Evolutionary conservation across 257 asterid species (phyloP).

Genomic region (Cordia subcordata): DNA sequence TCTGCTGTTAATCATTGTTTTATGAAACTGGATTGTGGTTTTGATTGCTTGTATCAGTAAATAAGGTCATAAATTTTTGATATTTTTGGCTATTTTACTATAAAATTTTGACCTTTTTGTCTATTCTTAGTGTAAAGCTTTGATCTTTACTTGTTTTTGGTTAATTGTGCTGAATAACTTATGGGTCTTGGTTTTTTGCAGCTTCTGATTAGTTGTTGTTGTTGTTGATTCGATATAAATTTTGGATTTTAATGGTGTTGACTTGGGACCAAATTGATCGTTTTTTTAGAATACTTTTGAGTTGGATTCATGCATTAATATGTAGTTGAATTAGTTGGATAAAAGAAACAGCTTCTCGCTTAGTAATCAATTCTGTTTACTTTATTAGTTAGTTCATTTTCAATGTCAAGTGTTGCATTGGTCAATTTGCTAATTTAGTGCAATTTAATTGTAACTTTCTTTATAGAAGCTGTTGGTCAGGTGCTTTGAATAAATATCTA

Average conservation of each 20-base stretch:
- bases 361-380: not conserved
- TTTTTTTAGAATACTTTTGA: not conserved
- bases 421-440: not conserved
- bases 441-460: not conserved
- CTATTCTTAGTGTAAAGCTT: slow-evolving; percentile 2
- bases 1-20: slow-evolving; percentile 1
- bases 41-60: not conserved
- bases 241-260: slow-evolving; percentile 7
- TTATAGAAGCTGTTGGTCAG: not conserved
- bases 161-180: not conserved
- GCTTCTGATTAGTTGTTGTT: not conserved
- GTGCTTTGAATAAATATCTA: not conserved
- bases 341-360: not conserved
- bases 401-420: not conserved
- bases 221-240: not conserved
- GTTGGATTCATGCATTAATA: not conserved
- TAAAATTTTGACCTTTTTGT: slow-evolving; percentile 10
- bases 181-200: slow-evolving; percentile 1
- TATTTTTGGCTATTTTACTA: slow-evolving; percentile 7
- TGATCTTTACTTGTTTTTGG: not conserved
- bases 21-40: slow-evolving; percentile 9
- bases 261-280: not conserved
- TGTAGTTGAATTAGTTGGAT: not conserved
- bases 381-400: not conserved
- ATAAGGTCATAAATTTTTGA: slow-evolving; percentile 4